Evolutionary conservation across 345 rosid genomes (phyloP).

Genomic region (Melastoma malabathricum): DNA sequence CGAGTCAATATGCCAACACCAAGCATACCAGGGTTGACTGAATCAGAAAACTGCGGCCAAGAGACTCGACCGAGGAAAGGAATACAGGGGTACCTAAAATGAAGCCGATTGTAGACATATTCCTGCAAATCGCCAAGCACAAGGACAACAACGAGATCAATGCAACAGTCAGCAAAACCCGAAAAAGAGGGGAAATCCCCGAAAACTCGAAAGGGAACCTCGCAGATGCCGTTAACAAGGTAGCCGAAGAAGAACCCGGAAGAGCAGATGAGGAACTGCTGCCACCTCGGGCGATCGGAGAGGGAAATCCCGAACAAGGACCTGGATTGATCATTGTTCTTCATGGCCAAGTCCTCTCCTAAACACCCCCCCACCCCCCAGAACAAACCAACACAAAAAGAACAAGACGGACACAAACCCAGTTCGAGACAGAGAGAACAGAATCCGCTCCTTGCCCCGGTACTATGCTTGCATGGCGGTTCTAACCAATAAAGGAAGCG

Average conservation of each 20-base stretch:
- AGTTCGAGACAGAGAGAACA: background rate
- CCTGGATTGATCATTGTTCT: constrained; percentile 46
- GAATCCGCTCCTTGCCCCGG: background rate
- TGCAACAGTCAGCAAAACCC: constrained; percentile 1
- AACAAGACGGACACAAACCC: background rate
- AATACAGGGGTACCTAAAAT: constrained; percentile 45
- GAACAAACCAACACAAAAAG: background rate
- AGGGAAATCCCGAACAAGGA: constrained; percentile 62
- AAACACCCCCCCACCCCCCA: background rate
- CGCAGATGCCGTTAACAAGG: constrained; percentile 88
- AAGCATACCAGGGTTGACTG: no score
- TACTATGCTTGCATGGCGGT: constrained; percentile 2
- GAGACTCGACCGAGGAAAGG: background rate
- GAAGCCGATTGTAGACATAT: constrained; percentile 84
- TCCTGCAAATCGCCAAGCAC: constrained; percentile 34
- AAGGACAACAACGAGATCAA: constrained; percentile 4
- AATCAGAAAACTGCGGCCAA: no score
- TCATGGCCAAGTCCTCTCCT: constrained; percentile 20
- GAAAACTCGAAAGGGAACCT: constrained; percentile 34
- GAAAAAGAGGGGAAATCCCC: background rate
- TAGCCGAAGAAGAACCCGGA: constrained; percentile 95
- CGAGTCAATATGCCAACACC: background rate
- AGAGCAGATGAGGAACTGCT: constrained; percentile 78
- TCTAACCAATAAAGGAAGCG: no score
- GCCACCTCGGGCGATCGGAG: constrained; percentile 58